Percentiles rank a stretch among this genome's conserved stretches.
Conservation (phyloP, 768 basidiomycete genomes). For the Lactarius hatsudake region DNA sequence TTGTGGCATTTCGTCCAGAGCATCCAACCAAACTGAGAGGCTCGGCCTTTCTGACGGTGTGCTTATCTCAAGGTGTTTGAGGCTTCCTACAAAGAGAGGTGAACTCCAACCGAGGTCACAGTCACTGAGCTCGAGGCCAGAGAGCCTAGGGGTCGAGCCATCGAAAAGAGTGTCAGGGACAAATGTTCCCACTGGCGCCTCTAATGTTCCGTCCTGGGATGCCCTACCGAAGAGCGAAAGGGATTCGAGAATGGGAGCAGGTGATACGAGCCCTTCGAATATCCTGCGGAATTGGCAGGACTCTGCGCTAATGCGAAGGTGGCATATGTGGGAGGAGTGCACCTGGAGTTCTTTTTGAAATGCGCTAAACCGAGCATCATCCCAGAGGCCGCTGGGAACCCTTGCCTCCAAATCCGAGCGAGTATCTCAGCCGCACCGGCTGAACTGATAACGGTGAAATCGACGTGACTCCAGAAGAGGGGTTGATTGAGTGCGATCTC, state of each 20-base stretch:
- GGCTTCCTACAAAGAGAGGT: slow-evolving; percentile 1
- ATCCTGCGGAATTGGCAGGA: not conserved
- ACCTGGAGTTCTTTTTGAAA: not conserved
- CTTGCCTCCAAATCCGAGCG: not conserved
- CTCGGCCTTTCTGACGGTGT: not conserved
- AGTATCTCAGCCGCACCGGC: not conserved
- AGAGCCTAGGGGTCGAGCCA: slow-evolving; percentile 1
- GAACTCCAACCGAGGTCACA: slow-evolving; percentile 13
- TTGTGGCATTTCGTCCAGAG: not conserved
- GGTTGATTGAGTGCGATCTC: not conserved
- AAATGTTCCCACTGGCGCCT: too few species aligned
- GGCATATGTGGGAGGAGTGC: not conserved
- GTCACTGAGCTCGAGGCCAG: not conserved
- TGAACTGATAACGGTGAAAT: not conserved
- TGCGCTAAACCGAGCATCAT: not conserved
- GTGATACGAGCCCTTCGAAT: not conserved
- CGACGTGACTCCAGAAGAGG: not conserved
- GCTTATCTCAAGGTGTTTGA: not conserved
- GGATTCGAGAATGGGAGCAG: not conserved
- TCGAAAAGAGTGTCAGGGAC: not conserved
- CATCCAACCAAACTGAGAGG: not conserved
- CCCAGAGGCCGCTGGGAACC: accelerated
- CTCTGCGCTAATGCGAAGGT: not conserved
- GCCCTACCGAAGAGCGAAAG: not conserved
- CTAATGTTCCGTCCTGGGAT: not conserved